Base-by-base conservation (phyloP, 306 rosid species). In the Rubus parviflorus region DNA sequence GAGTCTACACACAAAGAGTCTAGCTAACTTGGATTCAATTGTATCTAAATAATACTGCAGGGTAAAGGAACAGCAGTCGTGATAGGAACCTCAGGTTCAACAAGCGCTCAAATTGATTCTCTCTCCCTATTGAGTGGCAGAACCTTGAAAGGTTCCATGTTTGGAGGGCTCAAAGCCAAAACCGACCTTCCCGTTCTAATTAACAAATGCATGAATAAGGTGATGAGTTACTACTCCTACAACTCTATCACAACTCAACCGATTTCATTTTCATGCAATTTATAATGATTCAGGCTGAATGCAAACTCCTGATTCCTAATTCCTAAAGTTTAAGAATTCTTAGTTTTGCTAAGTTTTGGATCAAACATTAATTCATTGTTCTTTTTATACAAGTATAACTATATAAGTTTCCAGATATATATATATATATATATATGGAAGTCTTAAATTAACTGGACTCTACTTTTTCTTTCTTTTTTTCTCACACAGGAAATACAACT, bases 91-190 rank as follows among this genome's bases (percentile, higher is more conserved):
- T 68, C 68, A 72, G 3, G 3, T 30, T 74, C 77, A 51, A 17
- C 54, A 48, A 68, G 52, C 51, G 68, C 80, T 65, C 77, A 75
- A 8, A 45, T 89, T 19, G 67, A 51, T 53, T 6, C 48, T 35
- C 35, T 6, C 62, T 7, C 85, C 30, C 38, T 89, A 0, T 0
- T 77, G 52, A 53, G 23, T 70, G 93, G 91, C 1, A 79, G 87
- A 85, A 83, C 83, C 56, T 61, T 85, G 75, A 87, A 77, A 65
- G 93, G 93, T 23, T 75, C 83, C 46, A 8, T 71, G 37, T 83
- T 88, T 76, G 95, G 92, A 58, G 90, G 92, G 35, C 20, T 86
- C 54, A 88, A 73, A 82, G 3, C 85, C 79, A 80, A 41, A 68
- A 79, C 92, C 7, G 92, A 86, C 48, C 76, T 88, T 20, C 81